phyloP scores from a whole-genome alignment of 75 land plant species.

The Azolla pinnata region DNA sequence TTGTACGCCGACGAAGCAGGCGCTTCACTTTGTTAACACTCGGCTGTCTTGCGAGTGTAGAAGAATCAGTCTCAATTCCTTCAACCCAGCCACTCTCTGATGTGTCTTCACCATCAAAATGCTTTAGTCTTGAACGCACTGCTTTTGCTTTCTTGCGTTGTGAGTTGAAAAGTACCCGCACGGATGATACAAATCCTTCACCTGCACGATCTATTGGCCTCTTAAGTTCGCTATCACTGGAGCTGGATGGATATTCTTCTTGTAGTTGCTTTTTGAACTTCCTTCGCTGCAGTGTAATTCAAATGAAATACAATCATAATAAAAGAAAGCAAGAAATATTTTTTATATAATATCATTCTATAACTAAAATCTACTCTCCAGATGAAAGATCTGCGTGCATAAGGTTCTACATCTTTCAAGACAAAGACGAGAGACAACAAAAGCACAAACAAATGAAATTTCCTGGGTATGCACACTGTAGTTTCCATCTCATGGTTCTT shows the following conservation, averaged over 20 bases:
- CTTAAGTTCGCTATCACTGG: slow-evolving; percentile 78
- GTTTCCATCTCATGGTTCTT: no score
- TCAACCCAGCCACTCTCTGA: slow-evolving; percentile 54
- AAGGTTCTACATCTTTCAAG: no score
- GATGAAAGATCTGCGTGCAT: no score
- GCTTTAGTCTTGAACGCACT: slow-evolving; percentile 75
- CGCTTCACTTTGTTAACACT: slow-evolving; percentile 68
- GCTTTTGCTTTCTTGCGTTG: slow-evolving; percentile 88
- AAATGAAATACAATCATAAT: not conserved
- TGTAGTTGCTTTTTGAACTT: slow-evolving; percentile 93
- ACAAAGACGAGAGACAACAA: no score
- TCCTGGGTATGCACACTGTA: no score
- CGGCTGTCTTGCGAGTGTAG: slow-evolving; percentile 59
- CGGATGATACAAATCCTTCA: slow-evolving; percentile 96
- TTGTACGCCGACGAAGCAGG: slow-evolving; percentile 70
- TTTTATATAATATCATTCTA: no score
- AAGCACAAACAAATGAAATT: no score
- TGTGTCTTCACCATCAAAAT: slow-evolving; percentile 61
- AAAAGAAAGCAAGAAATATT: no score
- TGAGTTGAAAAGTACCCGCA: slow-evolving; percentile 81
- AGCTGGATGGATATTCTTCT: slow-evolving; percentile 50
- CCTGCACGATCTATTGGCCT: slow-evolving; percentile 87
- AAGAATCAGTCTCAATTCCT: slow-evolving; percentile 57
- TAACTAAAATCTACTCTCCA: no score
- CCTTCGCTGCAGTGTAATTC: slow-evolving; percentile 49